Base-by-base conservation (phyloP, 2,329 filamentous ascomycete genomes). In the Colletotrichum noveboracense region DNA sequence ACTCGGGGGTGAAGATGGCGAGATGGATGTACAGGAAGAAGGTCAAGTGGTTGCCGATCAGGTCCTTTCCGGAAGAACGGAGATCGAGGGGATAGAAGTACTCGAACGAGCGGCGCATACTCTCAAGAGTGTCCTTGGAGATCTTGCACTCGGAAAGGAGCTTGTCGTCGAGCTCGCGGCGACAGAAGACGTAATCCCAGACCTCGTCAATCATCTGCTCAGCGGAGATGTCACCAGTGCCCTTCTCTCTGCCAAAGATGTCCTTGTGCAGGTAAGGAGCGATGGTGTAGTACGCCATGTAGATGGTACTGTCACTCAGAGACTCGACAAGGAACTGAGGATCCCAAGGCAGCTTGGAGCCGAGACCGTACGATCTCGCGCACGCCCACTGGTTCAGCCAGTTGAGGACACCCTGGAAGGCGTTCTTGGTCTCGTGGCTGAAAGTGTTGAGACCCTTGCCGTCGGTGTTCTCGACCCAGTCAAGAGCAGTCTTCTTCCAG, bases 351-450 rank as follows among this genome's bases (percentile, higher is more conserved):
- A 99, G 91, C 86, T 96, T 97, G 6, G 96, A 97, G 62, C 97
- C 97, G 64, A 98, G 91, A 83, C 97, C 97, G 80, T 96, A 99
- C 10, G 94, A 95, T 83, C 97, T 91, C 66, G 95, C 95, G 82
- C 96, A 98, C 56, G 97, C 96, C 97, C 97, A 99, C 84, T 97
- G 95, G 83, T 95, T 95, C 77, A 99, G 90, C 97, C 97, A 99
- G 84, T 94, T 93, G 58, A 99, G 89, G 52, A 96, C 96, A 78
- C 94, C 93, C 84, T 96, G 92, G 83, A 98, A 98, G 8, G 91
- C 92, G 83, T 96, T 91, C 85, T 93, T 94, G 65, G 95, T 93
- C 82, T 96, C 94, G 36, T 88, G 84, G n/a, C 89, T 92, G 86
- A 94, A 98, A 9, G 94, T 95, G 85, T 98, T 94, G 77, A 98